A percentile compares a stretch with the other conserved stretches of the same genome.
phyloP scores from a whole-genome alignment of 2,329 filamentous ascomycete genomes.

The Beauveria sp. region DNA sequence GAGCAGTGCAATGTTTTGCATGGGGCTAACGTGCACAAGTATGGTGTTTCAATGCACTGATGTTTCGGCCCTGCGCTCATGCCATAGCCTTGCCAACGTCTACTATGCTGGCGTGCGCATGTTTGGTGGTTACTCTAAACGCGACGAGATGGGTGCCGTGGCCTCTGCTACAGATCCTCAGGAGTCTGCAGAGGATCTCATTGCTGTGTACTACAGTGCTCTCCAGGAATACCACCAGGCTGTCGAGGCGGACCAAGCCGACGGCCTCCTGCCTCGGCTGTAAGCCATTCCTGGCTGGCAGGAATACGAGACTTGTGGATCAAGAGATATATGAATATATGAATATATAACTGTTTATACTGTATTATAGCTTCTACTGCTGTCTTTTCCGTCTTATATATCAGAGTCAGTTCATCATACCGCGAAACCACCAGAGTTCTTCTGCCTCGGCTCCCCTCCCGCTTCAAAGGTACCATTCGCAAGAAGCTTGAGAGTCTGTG shows the following conservation, averaged over 20 bases:
- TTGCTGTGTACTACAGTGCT: constrained; percentile 20
- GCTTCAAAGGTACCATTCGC: constrained; percentile 66
- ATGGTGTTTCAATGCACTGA: constrained; percentile 22
- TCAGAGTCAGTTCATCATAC: constrained; percentile 24
- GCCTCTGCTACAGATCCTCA: constrained; percentile 4
- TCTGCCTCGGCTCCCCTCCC: constrained; percentile 73
- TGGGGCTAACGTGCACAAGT: constrained; percentile 12
- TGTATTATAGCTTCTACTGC: background rate
- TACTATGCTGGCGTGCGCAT: constrained; percentile 24
- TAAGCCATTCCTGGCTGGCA: background rate
- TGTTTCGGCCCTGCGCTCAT: constrained; percentile 14
- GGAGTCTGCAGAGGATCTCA: constrained; percentile 12
- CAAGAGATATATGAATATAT: background rate
- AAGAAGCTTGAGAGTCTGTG: constrained; percentile 62
- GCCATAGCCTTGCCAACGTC: constrained; percentile 23
- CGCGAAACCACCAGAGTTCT: constrained; percentile 60
- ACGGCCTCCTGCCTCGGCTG: constrained; percentile 15
- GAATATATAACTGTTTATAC: background rate
- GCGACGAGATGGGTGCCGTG: background rate
- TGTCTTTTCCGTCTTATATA: background rate
- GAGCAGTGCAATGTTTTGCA: background rate
- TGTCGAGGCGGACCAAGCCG: constrained; percentile 20
- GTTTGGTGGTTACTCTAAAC: constrained; percentile 18
- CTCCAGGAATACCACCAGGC: constrained; percentile 20
- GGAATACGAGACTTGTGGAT: background rate